Conservation (phyloP, 208 protist species). For the Naegleria lovaniensis region DNA sequence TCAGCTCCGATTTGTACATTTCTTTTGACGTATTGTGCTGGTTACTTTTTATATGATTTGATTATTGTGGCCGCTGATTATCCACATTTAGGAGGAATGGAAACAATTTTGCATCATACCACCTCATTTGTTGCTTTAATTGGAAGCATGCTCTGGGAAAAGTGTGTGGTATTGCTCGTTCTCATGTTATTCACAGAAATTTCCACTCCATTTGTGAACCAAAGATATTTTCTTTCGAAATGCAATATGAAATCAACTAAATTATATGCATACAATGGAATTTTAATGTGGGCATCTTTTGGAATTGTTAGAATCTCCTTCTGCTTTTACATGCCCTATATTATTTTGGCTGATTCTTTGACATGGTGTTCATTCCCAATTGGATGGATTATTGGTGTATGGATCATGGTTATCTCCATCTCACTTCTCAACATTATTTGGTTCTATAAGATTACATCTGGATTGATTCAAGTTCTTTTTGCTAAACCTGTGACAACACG, state of each 20-base stretch:
- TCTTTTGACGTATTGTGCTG: background rate
- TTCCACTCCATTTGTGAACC: constrained; percentile 8
- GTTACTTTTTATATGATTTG: constrained; percentile 18
- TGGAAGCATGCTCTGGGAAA: background rate
- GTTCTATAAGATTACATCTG: constrained; percentile 14
- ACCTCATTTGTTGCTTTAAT: background rate
- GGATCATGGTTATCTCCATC: background rate
- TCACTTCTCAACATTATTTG: background rate
- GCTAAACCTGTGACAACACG: background rate
- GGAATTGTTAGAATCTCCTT: constrained; percentile 1
- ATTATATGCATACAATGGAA: background rate
- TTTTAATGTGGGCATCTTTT: background rate
- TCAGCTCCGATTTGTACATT: background rate
- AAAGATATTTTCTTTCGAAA: background rate
- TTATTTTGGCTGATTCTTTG: background rate
- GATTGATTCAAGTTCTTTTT: background rate
- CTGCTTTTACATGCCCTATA: background rate
- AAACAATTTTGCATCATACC: background rate
- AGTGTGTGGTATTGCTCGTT: background rate
- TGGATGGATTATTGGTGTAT: background rate
- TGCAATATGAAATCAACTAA: background rate
- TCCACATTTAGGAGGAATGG: background rate
- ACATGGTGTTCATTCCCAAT: background rate
- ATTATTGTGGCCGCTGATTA: background rate
- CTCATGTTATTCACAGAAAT: background rate